These are phyloP conservation scores for Pelargonium australe DNA, from an alignment of 441 rosid genomes.

Conservation along the genomic window DNA sequence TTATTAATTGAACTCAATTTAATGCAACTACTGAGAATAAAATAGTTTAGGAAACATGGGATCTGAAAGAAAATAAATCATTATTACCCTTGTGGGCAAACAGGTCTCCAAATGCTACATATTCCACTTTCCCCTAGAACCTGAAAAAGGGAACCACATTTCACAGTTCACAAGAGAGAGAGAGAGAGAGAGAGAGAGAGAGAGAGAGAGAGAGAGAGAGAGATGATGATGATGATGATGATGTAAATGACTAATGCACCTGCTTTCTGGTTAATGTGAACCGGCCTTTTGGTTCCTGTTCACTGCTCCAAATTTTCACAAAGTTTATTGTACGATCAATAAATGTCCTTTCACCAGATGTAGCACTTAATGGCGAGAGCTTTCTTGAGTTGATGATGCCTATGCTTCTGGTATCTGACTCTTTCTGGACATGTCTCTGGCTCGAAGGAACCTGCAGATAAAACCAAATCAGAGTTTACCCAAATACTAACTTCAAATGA, in stretches of 20 bases:
- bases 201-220: no score
- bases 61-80: not conserved
- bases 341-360: conserved; percentile 51
- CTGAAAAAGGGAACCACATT: conserved; percentile 28
- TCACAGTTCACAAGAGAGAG: no score
- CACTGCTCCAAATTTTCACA: conserved; percentile 88
- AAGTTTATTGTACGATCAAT: conserved; percentile 74
- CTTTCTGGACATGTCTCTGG: conserved; percentile 60
- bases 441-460: conserved; percentile 80
- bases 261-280: conserved; percentile 79
- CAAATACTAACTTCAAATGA: not conserved
- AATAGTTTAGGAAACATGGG: not conserved
- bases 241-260: conserved; percentile 33
- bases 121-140: conserved; percentile 52
- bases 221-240: no score
- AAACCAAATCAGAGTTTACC: not conserved
- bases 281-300: conserved; percentile 62
- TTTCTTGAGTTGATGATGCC: conserved; percentile 58
- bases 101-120: conserved; percentile 90
- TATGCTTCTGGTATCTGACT: conserved; percentile 33
- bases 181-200: no score
- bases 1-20: not conserved
- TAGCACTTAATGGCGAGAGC: conserved; percentile 50
- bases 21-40: not conserved
- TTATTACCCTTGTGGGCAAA: conserved; percentile 80